Percentiles rank a stretch among this genome's conserved stretches.
Evolutionary conservation across 345 rosid species (phyloP).

Genomic region (Carallia brachiata): DNA sequence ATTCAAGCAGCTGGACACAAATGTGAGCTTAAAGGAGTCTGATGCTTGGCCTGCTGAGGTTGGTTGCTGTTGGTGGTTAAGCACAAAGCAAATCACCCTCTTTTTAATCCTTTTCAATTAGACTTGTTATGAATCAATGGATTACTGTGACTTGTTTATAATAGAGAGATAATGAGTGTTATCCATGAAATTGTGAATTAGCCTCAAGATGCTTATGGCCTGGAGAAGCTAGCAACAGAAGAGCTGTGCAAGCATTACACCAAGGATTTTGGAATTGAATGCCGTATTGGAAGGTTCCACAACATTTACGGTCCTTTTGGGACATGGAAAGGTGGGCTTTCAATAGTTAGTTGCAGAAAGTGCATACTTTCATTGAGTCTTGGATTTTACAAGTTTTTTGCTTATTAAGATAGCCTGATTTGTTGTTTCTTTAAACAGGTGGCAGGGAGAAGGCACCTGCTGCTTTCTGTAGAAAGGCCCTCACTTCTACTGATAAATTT

Average conservation of each 20-base stretch:
- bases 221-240: conserved; percentile 99
- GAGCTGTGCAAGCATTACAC: conserved; percentile 97
- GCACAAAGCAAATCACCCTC: background rate
- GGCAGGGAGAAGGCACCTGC: conserved; percentile 99
- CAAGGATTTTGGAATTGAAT: conserved; percentile 90
- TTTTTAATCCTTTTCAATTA: background rate
- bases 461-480: conserved; percentile 92
- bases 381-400: background rate
- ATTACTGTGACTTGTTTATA: background rate
- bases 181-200: conserved; percentile 24
- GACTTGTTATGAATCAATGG: too few relatives aligned
- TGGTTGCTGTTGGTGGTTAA: conserved; percentile 24
- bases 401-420: background rate
- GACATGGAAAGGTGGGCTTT: conserved; percentile 87
- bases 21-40: conserved; percentile 96
- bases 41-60: conserved; percentile 99
- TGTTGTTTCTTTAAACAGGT: conserved; percentile 43
- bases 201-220: conserved; percentile 99
- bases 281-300: conserved; percentile 94
- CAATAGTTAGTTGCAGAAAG: background rate
- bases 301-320: conserved; percentile 99
- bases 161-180: background rate
- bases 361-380: background rate
- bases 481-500: conserved; percentile 78
- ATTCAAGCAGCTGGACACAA: conserved; percentile 96